Evolutionary conservation across 129 eudicot species (phyloP).

Genomic region (Chrysanthemum makinoi): DNA sequence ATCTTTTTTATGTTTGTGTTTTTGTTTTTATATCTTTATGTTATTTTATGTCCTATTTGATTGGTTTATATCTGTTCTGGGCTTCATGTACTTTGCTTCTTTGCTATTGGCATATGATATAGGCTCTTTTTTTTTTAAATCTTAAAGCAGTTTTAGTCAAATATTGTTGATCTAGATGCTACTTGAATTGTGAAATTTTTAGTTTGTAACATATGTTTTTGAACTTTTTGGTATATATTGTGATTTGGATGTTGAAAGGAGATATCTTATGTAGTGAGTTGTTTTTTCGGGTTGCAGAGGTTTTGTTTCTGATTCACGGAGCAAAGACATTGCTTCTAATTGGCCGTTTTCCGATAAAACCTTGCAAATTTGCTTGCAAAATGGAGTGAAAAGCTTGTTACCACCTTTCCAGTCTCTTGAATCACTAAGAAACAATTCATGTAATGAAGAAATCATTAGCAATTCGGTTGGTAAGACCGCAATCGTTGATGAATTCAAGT

Average conservation of each 20-base stretch:
- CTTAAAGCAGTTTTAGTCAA: neutral
- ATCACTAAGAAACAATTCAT: conserved; percentile 30
- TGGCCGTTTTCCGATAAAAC: conserved; percentile 76
- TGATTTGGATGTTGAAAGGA: neutral
- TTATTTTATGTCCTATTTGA: conserved; percentile 31
- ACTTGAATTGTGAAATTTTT: neutral
- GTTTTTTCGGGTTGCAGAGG: conserved; percentile 46
- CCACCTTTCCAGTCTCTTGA: conserved; percentile 74
- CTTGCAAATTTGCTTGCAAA: conserved; percentile 59
- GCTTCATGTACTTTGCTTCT: neutral
- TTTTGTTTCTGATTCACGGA: conserved; percentile 50
- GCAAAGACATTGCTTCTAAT: conserved; percentile 49
- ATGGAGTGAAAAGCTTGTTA: conserved; percentile 54
- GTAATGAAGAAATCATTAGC: conserved; percentile 33
- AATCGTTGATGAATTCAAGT: too few species aligned
- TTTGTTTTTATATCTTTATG: neutral
- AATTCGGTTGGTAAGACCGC: conserved; percentile 21
- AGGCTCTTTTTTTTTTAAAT: neutral
- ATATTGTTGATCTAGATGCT: neutral
- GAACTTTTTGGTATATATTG: neutral
- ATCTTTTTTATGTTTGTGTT: neutral
- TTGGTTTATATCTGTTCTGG: neutral
- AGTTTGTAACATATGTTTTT: neutral
- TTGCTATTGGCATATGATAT: conserved; percentile 27
- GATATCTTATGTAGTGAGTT: neutral